Evolutionary conservation across 106 monocot species (phyloP), one percentile per base, ranked within the genome.

Genomic region (Dendrobium chrysotoxum): DNA sequence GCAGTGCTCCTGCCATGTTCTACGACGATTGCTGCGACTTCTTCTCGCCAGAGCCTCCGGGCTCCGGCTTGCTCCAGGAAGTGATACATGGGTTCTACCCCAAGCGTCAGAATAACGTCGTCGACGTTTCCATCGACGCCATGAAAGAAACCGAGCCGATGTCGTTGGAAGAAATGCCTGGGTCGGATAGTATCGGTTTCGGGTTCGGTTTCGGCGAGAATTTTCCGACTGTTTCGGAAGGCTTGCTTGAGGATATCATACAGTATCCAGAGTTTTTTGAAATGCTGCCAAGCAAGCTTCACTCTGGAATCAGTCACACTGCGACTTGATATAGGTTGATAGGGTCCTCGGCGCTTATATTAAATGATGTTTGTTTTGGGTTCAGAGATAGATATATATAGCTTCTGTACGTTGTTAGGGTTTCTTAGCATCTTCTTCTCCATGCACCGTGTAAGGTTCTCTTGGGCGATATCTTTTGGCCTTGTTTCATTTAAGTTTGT

Each of bases 181-280:
- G 0, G 66, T 76, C 70, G 70, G 30, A 30, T 25, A 11, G 70
- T 4, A 13, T 70, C 35, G 70, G 70, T 12, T 42, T n/a, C 40
- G 40, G 75, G 20, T 55, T 45, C 23, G 66, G 71, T 1, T 64
- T 26, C 28, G 30, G 40, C 2, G 41, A 83, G 0, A 11, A 47
- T 26, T 89, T 89, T 28, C 89, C 92, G 9, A 70, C 80, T 83
- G 80, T 82, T 7, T 61, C 89, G 0, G 84, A 84, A 21, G 92
- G 92, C 18, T 70, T 92, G 46, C 75, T 92, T 4, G 84, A 88
- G 75, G 92, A 92, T 77, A 82, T 92, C 47, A 88, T 89, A 28
- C 87, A 89, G 82, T 89, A 84, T 28, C 92, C 92, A 5, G 85
- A 84, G 39, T 89, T 86, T 75, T 84, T 89, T n/a, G 89, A 89